Percentiles rank a stretch among this genome's conserved stretches.
Evolutionary conservation across 106 monocot genomes (phyloP).

Genomic region (Dendrobium nobile): DNA sequence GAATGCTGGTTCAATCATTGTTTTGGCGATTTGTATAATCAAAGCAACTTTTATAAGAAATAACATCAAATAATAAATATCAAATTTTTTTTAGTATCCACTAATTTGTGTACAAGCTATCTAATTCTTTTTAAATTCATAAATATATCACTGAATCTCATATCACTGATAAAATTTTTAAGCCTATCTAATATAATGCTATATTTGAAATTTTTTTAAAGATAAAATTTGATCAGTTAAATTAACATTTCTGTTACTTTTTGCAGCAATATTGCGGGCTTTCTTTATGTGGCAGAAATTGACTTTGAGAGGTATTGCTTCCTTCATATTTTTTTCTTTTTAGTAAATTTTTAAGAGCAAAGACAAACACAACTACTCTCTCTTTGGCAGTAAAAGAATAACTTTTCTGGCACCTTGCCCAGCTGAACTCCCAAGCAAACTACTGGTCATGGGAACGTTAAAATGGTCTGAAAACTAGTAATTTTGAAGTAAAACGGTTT

Average conservation of each 20-base stretch:
- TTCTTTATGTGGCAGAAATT: conserved; percentile 77
- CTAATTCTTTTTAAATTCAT: no score
- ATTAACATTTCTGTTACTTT: conserved; percentile 15
- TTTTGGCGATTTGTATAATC: no score
- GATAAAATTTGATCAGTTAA: neutral
- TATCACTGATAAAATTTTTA: no score
- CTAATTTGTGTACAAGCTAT: no score
- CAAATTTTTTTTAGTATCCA: no score
- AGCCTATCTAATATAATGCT: no score
- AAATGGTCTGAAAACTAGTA: conserved; percentile 57
- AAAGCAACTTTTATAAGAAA: no score
- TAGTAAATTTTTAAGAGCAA: no score
- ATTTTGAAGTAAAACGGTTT: neutral
- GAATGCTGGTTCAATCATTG: no score
- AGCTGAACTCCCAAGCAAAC: conserved; percentile 74
- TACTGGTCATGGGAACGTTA: conserved; percentile 59
- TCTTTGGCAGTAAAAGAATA: conserved; percentile 61
- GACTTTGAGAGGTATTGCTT: conserved; percentile 74
- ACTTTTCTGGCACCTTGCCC: conserved; percentile 81
- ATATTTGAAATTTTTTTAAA: no score
- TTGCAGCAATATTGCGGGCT: conserved; percentile 91
- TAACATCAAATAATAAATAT: no score
- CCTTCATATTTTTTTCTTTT: neutral
- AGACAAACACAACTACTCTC: neutral
- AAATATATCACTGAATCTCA: no score